Base-by-base conservation (phyloP, 352 stramenopile genomes). In the Albugo candida region DNA sequence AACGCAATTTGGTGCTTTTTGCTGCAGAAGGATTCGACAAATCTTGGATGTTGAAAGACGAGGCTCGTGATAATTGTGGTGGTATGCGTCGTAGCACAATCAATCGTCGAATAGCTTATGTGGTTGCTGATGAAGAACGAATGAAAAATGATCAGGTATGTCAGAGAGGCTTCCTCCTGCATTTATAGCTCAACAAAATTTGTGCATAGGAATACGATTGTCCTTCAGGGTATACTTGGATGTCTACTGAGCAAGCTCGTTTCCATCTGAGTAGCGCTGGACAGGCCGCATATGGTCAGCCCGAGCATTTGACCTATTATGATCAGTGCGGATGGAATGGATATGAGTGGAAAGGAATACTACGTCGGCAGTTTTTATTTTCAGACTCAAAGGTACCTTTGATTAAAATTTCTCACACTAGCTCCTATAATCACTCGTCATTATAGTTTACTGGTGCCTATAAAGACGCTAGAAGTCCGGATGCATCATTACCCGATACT, bases 261-360 rank as follows among this genome's bases (percentile, higher is more conserved):
- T 83, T 83, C 27, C 13, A 72, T 0, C 24, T 31, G 24, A 31
- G 24, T 31, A 31, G 8, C 8, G 8, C 24, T 31, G 69, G 71
- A 19, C 62, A 44, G 0, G 50, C 62, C 13, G 47, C 55, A 3
- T 37, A 48, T 8, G 51, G 70, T 31, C 55, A 53, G 0, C 46
- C 67, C 27, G 65, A 78, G 38, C 59, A 59, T 31, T 53, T 69
- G 18, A 76, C 70, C 38, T 95, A 95, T 60, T 91, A 70, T 45
- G 60, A 67, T 20, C 60, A 93, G 49, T 95, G 84, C 51, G 84
- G 79, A 17, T 95, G 84, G 84, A 37, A 59, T 2, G 81, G 65
- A 13, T 92, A 76, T 48, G 47, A 55, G 13, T 95, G 74, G 70
- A 71, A 78, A 41, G 66, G 71, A 31, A 51, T 56, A 24, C 41